Evolutionary conservation across 1,139 yeast genomes (phyloP).

Genomic region (Candida sp.): DNA sequence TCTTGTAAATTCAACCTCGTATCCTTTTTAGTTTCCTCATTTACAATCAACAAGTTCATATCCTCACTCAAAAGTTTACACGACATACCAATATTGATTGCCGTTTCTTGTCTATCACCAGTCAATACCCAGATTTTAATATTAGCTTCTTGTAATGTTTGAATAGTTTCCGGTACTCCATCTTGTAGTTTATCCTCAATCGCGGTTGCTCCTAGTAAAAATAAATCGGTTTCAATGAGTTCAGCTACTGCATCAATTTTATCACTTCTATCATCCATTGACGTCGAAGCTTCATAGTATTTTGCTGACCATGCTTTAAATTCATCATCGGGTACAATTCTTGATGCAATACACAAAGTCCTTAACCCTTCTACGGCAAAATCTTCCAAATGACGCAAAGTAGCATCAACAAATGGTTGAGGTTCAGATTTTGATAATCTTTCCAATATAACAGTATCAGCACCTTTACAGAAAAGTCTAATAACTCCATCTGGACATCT

Average conservation of each 20-base stretch:
- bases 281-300: constrained; percentile 79
- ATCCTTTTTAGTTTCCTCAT: constrained; percentile 77
- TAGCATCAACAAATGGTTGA: constrained; percentile 78
- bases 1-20: constrained; percentile 70
- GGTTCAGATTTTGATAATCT: constrained; percentile 61
- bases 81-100: constrained; percentile 97
- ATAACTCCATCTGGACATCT: constrained; percentile 94
- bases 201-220: constrained; percentile 93
- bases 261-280: constrained; percentile 70
- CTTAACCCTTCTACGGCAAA: constrained; percentile 97
- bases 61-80: constrained; percentile 93
- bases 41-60: constrained; percentile 87
- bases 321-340: constrained; percentile 78
- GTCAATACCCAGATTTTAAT: constrained; percentile 97
- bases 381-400: constrained; percentile 87
- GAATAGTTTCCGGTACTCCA: constrained; percentile 97
- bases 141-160: constrained; percentile 92
- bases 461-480: constrained; percentile 92
- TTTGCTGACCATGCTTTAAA: constrained; percentile 60
- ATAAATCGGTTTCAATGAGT: constrained; percentile 73
- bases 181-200: constrained; percentile 98
- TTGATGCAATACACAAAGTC: constrained; percentile 88
- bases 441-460: constrained; percentile 93
- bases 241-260: constrained; percentile 73
- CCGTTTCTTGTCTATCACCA: constrained; percentile 99